Evolutionary conservation across 495 filamentous ascomycete genomes (phyloP).

Genomic region (Trichocladium uniseriatum): DNA sequence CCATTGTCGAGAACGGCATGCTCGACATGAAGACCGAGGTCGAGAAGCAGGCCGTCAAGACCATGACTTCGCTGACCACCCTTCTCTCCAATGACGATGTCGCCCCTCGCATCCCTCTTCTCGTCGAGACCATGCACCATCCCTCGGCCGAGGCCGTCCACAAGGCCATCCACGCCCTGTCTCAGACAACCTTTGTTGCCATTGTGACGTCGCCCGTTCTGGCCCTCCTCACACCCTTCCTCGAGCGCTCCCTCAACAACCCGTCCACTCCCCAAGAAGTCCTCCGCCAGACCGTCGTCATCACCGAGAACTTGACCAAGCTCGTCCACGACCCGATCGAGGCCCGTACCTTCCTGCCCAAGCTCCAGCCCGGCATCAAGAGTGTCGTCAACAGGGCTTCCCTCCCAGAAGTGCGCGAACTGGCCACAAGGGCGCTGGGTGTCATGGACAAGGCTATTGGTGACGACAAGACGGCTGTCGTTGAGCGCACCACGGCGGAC

Average conservation of each 20-base stretch:
- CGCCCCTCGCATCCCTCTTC: slow-evolving; percentile 78
- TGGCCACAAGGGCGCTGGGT: slow-evolving; percentile 70
- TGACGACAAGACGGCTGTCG: slow-evolving; percentile 52
- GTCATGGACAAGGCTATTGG: slow-evolving; percentile 95
- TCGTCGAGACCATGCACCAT: slow-evolving; percentile 92
- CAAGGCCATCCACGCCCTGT: slow-evolving; percentile 93
- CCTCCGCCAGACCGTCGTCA: slow-evolving; percentile 86
- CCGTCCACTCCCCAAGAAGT: slow-evolving; percentile 90
- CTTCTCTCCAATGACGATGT: slow-evolving; percentile 97
- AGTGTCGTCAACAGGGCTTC: slow-evolving; percentile 78
- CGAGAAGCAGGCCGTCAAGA: slow-evolving; percentile 76
- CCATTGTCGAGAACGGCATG: slow-evolving; percentile 87
- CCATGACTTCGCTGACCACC: slow-evolving; percentile 83
- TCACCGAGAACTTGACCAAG: slow-evolving; percentile 98
- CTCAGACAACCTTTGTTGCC: slow-evolving; percentile 97
- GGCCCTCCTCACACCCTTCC: slow-evolving; percentile 89
- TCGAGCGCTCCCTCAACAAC: slow-evolving; percentile 86
- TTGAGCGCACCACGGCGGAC: slow-evolving; percentile 59
- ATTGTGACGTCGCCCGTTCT: slow-evolving; percentile 96
- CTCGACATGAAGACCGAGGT: slow-evolving; percentile 90
- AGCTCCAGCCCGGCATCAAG: slow-evolving; percentile 90
- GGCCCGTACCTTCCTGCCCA: slow-evolving; percentile 90
- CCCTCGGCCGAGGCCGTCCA: slow-evolving; percentile 81
- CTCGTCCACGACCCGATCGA: slow-evolving; percentile 96
- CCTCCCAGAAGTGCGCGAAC: slow-evolving; percentile 85